Conservation (phyloP, 345 rosid genomes). For the Eucalyptus marginata region DNA sequence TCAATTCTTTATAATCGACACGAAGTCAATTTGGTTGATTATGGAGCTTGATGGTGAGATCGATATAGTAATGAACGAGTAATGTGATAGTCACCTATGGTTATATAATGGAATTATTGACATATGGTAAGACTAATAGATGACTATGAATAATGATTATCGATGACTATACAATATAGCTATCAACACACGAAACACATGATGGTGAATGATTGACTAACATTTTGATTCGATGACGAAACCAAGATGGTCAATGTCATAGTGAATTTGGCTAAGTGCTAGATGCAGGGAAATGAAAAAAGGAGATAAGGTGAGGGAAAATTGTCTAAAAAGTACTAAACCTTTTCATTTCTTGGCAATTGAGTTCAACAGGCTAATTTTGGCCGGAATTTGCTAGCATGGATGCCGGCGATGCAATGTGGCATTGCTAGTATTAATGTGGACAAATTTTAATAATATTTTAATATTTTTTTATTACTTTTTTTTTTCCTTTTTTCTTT, state of each 20-base stretch:
- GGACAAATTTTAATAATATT: no score
- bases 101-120: background rate
- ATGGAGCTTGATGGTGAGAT: background rate
- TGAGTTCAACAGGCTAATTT: no score
- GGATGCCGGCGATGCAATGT: accelerated
- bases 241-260: background rate
- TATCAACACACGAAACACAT: background rate
- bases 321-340: no score
- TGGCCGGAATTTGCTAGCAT: no score
- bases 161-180: background rate
- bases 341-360: no score
- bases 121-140: background rate
- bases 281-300: background rate
- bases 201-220: background rate
- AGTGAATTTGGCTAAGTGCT: background rate
- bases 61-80: background rate
- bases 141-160: background rate
- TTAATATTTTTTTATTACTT: no score
- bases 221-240: background rate
- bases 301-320: background rate
- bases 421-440: no score
- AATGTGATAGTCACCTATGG: background rate
- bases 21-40: background rate
- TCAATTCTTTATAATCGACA: background rate
- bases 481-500: no score